A percentile compares a stretch with the other conserved stretches of the same genome.
Conservation (phyloP, 2,329 filamentous ascomycete genomes). For the Aspergillus ustus region DNA sequence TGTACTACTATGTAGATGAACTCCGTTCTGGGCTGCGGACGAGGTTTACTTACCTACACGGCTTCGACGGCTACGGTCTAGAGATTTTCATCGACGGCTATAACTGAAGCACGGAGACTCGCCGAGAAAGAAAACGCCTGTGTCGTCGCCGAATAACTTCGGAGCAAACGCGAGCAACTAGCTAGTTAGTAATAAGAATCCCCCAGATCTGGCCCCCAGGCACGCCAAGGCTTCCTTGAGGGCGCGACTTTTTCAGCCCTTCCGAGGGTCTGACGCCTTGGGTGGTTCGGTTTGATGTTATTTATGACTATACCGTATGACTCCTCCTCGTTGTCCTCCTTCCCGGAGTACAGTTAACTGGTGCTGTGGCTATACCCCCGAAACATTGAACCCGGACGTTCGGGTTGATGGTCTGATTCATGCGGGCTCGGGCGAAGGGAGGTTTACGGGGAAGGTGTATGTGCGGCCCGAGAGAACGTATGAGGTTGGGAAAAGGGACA, state of each 20-base stretch:
- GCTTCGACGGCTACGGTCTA: conserved; percentile 36
- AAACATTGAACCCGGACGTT: neutral
- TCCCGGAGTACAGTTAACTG: neutral
- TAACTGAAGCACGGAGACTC: conserved; percentile 28
- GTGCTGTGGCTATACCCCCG: neutral
- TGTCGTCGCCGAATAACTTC: conserved; percentile 27
- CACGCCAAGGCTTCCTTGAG: conserved; percentile 57
- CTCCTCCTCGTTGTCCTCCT: conserved; percentile 1
- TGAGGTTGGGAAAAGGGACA: conserved; percentile 36
- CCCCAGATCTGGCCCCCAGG: neutral
- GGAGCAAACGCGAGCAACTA: neutral
- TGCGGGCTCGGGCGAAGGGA: conserved; percentile 22
- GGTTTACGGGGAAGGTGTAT: conserved; percentile 36
- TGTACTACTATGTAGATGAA: neutral
- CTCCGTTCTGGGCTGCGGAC: conserved; percentile 35
- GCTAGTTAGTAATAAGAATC: neutral
- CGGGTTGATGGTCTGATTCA: neutral
- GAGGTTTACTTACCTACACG: conserved; percentile 39
- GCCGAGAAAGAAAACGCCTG: conserved; percentile 23
- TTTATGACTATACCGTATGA: conserved; percentile 56
- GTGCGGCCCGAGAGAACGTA: conserved; percentile 39
- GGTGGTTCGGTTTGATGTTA: conserved; percentile 19
- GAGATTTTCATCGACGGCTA: conserved; percentile 35
- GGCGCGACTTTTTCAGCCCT: conserved; percentile 53
- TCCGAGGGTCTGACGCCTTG: conserved; percentile 9